Base-by-base conservation (phyloP, 306 rosid genomes). In the Hippophae tibetana region DNA sequence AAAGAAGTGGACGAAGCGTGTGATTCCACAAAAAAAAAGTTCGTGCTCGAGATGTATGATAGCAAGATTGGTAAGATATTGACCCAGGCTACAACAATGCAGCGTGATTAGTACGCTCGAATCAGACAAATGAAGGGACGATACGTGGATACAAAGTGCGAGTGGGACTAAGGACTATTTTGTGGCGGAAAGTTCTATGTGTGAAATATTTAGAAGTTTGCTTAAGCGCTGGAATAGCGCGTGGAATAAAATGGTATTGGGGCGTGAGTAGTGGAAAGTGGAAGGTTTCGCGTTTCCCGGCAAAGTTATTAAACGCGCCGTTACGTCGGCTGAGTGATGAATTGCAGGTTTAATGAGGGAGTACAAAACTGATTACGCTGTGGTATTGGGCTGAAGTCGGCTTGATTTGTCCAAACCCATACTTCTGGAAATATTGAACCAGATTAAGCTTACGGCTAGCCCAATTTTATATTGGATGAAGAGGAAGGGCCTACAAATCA, bases 41-140 rank as follows among this genome's bases (percentile, higher is more conserved):
- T 31, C 87, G 83, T 86, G 83, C 72, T 81, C 71, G 47, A 64
- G 67, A 77, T 78, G 92, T 63, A 69, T 76, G 71, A 79, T 73
- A 73, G 52, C 69, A 53, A 47, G 57, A 43, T 59, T 61, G 38
- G 50, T 78, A 53, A 10, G 9, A 56, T n/a, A 31, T 58, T 54
- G 72, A 79, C 77, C 68, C 70, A 84, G 80, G 69, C 65, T 42
- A 0, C 0, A 0, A 3, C 0, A 0, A 0, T 0, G 3, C 23
- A 0, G 38, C 59, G 76, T 78, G 63, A 0, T 0, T 0, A 0
- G 0, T 57, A 80, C 76, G 52, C 13, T 10, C 76, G 46, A 81
- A 41, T 69, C 3, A 25, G 7, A 7, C 2, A 6, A 18, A n/a
- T 3, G 3, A 4, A 25, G 3, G 41, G 2, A 0, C 0, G 52